Evolutionary conservation across 164 flowering plant genomes (phyloP).

Genomic region (Aristolochia fimbriata): DNA sequence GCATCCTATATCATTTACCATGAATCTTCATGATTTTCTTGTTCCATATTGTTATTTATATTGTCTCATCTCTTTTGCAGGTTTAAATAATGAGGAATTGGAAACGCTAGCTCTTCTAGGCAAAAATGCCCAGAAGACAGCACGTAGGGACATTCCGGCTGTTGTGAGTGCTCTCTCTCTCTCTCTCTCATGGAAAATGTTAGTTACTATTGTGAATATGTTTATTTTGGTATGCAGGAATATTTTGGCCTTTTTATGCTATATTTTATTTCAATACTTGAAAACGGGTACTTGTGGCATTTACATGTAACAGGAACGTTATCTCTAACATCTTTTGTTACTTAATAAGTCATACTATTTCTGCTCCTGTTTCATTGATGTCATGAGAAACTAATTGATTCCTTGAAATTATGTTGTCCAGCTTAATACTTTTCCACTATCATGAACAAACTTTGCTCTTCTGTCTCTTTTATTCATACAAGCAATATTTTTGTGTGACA

Average conservation of each 20-base stretch:
- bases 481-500: slow-evolving; percentile 14
- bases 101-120: slow-evolving; percentile 73
- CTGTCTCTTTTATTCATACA: background rate
- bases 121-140: slow-evolving; percentile 62
- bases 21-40: background rate
- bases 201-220: no score
- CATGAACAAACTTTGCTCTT: background rate
- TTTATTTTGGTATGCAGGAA: no score
- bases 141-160: slow-evolving; percentile 91
- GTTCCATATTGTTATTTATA: background rate
- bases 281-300: background rate
- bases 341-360: no score
- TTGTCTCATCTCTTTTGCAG: slow-evolving; percentile 21
- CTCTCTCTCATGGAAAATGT: no score
- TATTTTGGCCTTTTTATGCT: no score
- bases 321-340: no score
- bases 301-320: background rate
- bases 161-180: slow-evolving; percentile 43
- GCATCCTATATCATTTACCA: background rate
- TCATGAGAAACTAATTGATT: no score
- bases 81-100: slow-evolving; percentile 55
- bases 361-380: no score
- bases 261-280: no score
- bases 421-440: background rate
- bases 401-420: background rate